Percentiles rank a stretch among this genome's conserved stretches.
Evolutionary conservation across 352 stramenopile genomes (phyloP).

Genomic region (Thraustotheca clavata): DNA sequence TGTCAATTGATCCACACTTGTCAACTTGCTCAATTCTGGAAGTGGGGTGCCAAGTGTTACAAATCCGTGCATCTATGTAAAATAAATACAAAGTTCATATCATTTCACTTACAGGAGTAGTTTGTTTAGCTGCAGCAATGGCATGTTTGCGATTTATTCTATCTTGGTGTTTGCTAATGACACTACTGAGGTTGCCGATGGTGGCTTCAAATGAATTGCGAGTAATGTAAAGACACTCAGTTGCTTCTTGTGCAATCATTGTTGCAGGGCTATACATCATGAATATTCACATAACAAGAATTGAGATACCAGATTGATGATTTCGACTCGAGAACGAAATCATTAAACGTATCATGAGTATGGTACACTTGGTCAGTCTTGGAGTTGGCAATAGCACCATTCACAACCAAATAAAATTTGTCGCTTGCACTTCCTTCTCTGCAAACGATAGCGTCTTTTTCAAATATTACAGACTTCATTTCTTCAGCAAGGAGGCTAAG

Average conservation of each 20-base stretch:
- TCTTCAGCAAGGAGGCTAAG: slow-evolving; percentile 86
- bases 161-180: slow-evolving; percentile 80
- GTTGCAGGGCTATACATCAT: slow-evolving; percentile 47
- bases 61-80: slow-evolving; percentile 35
- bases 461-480: slow-evolving; percentile 77
- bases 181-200: slow-evolving; percentile 64
- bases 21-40: slow-evolving; percentile 26
- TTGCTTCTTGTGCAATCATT: slow-evolving; percentile 55
- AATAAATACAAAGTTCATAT: neutral
- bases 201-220: slow-evolving; percentile 62
- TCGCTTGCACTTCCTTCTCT: slow-evolving; percentile 80
- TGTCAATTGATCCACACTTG: slow-evolving; percentile 51
- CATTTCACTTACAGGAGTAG: slow-evolving; percentile 33
- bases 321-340: neutral
- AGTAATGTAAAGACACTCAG: slow-evolving; percentile 80
- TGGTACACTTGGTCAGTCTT: slow-evolving; percentile 39
- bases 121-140: slow-evolving; percentile 47
- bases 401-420: slow-evolving; percentile 84
- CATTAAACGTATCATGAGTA: slow-evolving; percentile 78
- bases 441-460: slow-evolving; percentile 78
- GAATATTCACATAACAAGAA: neutral
- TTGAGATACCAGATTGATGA: neutral
- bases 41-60: slow-evolving; percentile 40
- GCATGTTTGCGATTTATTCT: slow-evolving; percentile 53
- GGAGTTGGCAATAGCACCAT: slow-evolving; percentile 52